These are phyloP conservation scores for Priceomyces castillae DNA, from an alignment of 805 yeast genomes.

Conservation along the genomic window DNA sequence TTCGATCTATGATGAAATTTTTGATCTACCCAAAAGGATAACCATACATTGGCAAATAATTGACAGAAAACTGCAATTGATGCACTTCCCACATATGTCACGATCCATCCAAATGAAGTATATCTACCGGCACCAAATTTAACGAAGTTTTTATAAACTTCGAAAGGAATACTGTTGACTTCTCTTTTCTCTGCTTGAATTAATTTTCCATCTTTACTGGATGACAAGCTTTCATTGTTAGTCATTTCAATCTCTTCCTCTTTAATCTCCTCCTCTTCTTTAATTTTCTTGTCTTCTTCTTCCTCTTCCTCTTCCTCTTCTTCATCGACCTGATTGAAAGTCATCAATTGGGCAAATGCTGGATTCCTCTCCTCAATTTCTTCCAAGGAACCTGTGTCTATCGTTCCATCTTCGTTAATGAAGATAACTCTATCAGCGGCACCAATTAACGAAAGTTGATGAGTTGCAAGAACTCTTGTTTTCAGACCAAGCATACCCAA, in stretches of 20 bases:
- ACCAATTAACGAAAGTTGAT: conserved; percentile 67
- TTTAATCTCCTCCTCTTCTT: conserved; percentile 4
- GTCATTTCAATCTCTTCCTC: no score
- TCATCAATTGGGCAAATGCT: conserved; percentile 36
- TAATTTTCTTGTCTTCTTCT: conserved; percentile 7
- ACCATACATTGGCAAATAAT: conserved; percentile 22
- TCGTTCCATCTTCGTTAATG: conserved; percentile 57
- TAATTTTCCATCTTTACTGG: conserved; percentile 11
- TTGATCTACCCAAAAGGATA: conserved; percentile 20
- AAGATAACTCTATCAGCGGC: conserved; percentile 68
- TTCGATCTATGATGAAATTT: conserved; percentile 9
- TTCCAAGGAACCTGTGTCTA: conserved; percentile 57
- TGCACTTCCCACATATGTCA: conserved; percentile 4
- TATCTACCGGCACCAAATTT: conserved; percentile 14
- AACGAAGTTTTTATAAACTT: conserved; percentile 14
- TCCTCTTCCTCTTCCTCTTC: conserved; percentile 9
- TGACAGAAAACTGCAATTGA: conserved; percentile 14
- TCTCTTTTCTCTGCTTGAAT: conserved; percentile 18
- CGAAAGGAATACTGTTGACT: conserved; percentile 11
- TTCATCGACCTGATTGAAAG: conserved; percentile 15
- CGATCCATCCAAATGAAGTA: conserved; percentile 6
- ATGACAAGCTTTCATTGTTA: no score
- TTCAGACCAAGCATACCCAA: conserved; percentile 51
- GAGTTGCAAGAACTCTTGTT: conserved; percentile 78
- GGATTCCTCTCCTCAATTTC: conserved; percentile 43